phyloP scores from a whole-genome alignment of 116 monocot genomes.

The Cymodocea nodosa region DNA sequence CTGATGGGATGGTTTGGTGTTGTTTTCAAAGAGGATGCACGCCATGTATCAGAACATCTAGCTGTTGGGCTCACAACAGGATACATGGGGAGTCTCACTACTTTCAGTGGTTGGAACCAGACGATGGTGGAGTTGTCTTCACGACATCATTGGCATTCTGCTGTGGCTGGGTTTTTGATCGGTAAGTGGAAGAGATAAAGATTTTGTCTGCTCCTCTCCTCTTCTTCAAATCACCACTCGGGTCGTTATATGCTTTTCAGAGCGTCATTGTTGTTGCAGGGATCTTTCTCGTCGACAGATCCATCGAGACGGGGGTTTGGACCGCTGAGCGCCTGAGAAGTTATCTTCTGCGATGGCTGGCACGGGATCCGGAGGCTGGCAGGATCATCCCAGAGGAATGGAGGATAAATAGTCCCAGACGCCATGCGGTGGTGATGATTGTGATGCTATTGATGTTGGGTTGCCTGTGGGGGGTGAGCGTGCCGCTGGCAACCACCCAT shows the following conservation, averaged over 20 bases:
- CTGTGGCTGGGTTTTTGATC: slow-evolving; percentile 52
- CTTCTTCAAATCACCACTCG: too few species aligned
- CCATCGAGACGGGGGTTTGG: slow-evolving; percentile 43
- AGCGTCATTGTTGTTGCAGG: slow-evolving; percentile 25
- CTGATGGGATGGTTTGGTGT: slow-evolving; percentile 94
- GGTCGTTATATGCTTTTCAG: neutral
- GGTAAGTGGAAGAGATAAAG: slow-evolving; percentile 21
- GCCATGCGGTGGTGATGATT: slow-evolving; percentile 20
- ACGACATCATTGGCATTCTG: slow-evolving; percentile 52
- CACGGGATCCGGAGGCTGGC: slow-evolving; percentile 6
- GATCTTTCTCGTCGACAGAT: slow-evolving; percentile 56
- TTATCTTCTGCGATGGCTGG: slow-evolving; percentile 10
- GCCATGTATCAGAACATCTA: slow-evolving; percentile 61
- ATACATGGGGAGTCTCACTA: slow-evolving; percentile 88
- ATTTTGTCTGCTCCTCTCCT: too few species aligned
- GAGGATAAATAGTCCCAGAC: slow-evolving; percentile 24
- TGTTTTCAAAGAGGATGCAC: slow-evolving; percentile 72
- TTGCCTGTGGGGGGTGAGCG: slow-evolving; percentile 45
- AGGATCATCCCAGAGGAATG: slow-evolving; percentile 13
- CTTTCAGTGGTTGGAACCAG: slow-evolving; percentile 97
- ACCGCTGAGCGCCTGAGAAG: slow-evolving; percentile 32
- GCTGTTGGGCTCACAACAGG: slow-evolving; percentile 72
- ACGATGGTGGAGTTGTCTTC: slow-evolving; percentile 72
- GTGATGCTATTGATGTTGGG: slow-evolving; percentile 22
- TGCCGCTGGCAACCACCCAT: slow-evolving; percentile 17